Conservation (phyloP, 768 basidiomycete genomes). For the Leucosporidium yakuticum region DNA sequence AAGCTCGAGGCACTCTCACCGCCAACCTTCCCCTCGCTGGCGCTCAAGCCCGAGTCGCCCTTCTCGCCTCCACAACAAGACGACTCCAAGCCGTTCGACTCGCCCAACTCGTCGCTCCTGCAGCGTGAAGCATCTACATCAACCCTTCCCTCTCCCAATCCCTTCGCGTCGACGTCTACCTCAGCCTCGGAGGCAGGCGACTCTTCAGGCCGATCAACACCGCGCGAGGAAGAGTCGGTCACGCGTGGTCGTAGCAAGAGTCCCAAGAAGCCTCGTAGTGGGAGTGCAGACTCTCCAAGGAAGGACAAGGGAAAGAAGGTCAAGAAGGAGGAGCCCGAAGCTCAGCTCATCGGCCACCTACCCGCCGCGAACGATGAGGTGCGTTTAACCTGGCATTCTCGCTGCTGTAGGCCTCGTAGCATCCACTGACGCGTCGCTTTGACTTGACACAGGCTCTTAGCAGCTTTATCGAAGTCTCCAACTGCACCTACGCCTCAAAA, state of each 20-base stretch:
- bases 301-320: slow-evolving; percentile 10
- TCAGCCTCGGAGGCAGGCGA: no score
- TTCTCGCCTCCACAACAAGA: neutral
- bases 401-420: no score
- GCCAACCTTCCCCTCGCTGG: no score
- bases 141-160: neutral
- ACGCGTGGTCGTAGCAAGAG: no score
- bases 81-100: neutral
- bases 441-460: slow-evolving; percentile 45
- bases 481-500: slow-evolving; percentile 18
- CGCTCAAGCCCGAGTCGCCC: no score
- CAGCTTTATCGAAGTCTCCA: slow-evolving; percentile 17
- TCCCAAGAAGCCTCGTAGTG: neutral
- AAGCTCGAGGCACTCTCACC: no score
- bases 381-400: neutral
- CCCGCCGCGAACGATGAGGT: slow-evolving; percentile 67
- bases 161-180: neutral
- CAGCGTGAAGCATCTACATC: neutral
- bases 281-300: neutral
- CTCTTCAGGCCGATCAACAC: no score
- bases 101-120: neutral
- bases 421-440: neutral
- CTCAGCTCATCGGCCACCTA: slow-evolving; percentile 65
- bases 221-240: no score
- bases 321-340: slow-evolving; percentile 18